A percentile compares a stretch with the other conserved stretches of the same genome.
Evolutionary conservation across 23 red algal species (phyloP).

Genomic region (Gracilaria gracilis): DNA sequence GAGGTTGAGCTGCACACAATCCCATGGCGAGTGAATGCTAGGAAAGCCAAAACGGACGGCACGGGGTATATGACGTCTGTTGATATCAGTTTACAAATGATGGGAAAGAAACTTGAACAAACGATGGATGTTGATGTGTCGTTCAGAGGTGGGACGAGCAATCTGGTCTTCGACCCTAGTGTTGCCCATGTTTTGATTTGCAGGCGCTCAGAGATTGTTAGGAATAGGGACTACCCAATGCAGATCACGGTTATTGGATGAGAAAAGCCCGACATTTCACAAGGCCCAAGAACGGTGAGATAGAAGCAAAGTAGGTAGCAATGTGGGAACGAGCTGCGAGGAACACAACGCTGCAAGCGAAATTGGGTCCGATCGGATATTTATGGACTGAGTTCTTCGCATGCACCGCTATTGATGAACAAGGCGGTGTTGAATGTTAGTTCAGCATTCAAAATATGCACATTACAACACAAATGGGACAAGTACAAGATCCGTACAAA

Average conservation of each 20-base stretch:
- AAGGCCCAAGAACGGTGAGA: background rate
- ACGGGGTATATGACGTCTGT: constrained; percentile 55
- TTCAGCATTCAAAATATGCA: background rate
- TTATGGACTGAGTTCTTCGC: background rate
- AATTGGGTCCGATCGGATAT: background rate
- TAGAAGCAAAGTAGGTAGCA: background rate
- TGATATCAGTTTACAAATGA: constrained; percentile 71
- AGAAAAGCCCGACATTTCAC: background rate
- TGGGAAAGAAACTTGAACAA: constrained; percentile 53
- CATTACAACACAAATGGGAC: background rate
- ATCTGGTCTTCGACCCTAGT: constrained; percentile 48
- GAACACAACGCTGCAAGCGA: background rate
- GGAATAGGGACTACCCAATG: constrained; percentile 67
- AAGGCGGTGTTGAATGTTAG: background rate
- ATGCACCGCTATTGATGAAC: background rate
- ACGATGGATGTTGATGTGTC: constrained; percentile 66
- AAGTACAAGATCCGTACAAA: background rate
- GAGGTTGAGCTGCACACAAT: constrained; percentile 67
- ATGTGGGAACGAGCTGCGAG: background rate
- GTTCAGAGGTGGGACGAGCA: constrained; percentile 39
- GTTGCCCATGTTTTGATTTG: constrained; percentile 57
- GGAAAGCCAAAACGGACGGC: constrained; percentile 57
- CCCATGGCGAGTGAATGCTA: constrained; percentile 60
- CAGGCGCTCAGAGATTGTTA: constrained; percentile 57
- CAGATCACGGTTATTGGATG: constrained; percentile 70